These are phyloP conservation scores for Vigna unguiculata DNA, from an alignment of 306 rosid species.

Conservation along the genomic window DNA sequence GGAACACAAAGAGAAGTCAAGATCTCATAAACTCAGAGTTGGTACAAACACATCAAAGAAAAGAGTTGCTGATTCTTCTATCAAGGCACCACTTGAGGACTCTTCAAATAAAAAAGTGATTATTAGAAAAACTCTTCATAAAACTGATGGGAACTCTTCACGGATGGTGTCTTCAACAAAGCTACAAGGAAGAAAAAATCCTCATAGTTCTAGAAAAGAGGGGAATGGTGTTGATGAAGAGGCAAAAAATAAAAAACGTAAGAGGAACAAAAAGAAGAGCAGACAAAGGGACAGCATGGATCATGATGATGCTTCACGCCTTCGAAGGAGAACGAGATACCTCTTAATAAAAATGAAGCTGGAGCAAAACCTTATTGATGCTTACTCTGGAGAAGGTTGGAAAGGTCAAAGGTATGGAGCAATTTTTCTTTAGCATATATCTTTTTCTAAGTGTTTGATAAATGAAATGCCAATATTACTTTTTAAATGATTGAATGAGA, in stretches of 20 bases:
- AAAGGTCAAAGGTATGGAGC: slow-evolving; percentile 83
- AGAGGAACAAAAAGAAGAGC: slow-evolving; percentile 61
- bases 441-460: not conserved
- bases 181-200: slow-evolving; percentile 48
- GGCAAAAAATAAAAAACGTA: slow-evolving; percentile 47
- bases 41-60: slow-evolving; percentile 53
- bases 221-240: slow-evolving; percentile 52
- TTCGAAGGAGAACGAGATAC: slow-evolving; percentile 84
- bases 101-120: slow-evolving; percentile 47
- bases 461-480: not conserved
- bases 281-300: slow-evolving; percentile 52
- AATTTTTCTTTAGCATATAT: slow-evolving; percentile 3
- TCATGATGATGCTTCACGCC: slow-evolving; percentile 78
- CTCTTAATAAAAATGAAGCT: slow-evolving; percentile 78
- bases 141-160: slow-evolving; percentile 44
- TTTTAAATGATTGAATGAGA: slow-evolving; percentile 1
- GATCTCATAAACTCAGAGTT: slow-evolving; percentile 41
- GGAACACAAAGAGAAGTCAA: slow-evolving; percentile 50
- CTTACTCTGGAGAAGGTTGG: slow-evolving; percentile 96
- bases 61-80: slow-evolving; percentile 39
- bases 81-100: slow-evolving; percentile 51
- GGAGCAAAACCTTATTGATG: slow-evolving; percentile 96
- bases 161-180: slow-evolving; percentile 48
- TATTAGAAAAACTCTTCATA: slow-evolving; percentile 32
- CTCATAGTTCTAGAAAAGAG: slow-evolving; percentile 44